Evolutionary conservation across 768 basidiomycete species (phyloP).

Genomic region (Paxillus involutus): DNA sequence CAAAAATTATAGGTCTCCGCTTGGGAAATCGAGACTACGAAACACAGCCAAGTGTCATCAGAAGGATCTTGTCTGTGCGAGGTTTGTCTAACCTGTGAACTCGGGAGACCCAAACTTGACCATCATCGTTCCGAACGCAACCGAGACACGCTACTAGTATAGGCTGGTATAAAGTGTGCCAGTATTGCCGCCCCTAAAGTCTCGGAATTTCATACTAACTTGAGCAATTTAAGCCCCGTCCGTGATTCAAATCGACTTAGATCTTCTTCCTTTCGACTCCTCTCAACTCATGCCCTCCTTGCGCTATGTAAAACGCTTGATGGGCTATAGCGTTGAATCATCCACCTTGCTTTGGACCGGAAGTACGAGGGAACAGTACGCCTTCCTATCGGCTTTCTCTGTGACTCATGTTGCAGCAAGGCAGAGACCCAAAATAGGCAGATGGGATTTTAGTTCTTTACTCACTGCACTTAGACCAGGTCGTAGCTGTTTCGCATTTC

Average conservation of each 20-base stretch:
- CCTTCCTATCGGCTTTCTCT: conserved; percentile 7
- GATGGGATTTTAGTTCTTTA: not conserved
- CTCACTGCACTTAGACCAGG: conserved; percentile 1
- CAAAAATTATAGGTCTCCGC: conserved; percentile 30
- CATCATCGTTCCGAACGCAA: not conserved
- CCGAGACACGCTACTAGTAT: no score
- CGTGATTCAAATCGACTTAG: not conserved
- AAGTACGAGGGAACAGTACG: conserved; percentile 9
- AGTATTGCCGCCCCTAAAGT: not conserved
- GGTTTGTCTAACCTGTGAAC: conserved; percentile 2
- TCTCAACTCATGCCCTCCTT: not conserved
- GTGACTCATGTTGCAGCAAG: conserved; percentile 3
- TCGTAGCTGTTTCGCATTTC: not conserved
- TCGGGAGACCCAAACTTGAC: not conserved
- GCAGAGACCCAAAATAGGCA: conserved; percentile 4
- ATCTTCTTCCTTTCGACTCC: not conserved
- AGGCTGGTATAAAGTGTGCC: no score
- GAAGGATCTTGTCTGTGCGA: no score
- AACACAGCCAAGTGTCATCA: not conserved
- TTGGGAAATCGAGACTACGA: not conserved
- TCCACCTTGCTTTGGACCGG: conserved; percentile 3
- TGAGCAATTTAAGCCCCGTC: not conserved
- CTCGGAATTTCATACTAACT: not conserved
- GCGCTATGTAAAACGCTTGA: not conserved
- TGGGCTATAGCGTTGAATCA: not conserved